Base-by-base conservation (phyloP, 805 yeast species). In the Metschnikowia henanensis region DNA sequence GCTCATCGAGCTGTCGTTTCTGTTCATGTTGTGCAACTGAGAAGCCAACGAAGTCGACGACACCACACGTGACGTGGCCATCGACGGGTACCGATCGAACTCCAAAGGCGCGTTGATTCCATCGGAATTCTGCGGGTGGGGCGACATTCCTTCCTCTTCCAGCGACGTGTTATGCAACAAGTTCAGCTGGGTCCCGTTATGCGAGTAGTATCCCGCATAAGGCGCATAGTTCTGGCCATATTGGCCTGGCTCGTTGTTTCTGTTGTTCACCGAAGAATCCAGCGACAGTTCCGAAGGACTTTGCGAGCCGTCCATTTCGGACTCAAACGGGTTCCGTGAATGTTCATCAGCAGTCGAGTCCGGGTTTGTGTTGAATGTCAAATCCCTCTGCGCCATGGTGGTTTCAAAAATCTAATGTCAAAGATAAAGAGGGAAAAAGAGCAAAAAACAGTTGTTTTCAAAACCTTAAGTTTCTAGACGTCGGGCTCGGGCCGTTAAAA, bases 61-160 rank as follows among this genome's bases (percentile, higher is more conserved):
- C 4, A 77, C 75, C 3, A 78, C 79, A 50, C 86, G 70, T 13
- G 84, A 77, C 3, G 75, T 75, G 3, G 79, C 77, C 49, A 80
- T 69, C 20, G 79, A 72, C 4, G 92, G 91, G 56, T 84, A 84
- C 53, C 90, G 70, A 60, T 83, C 88, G 54, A 69, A 83, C 43
- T 77, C 84, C 1, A 79, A 70, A 3, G 87, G 84, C 22, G 55
- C 65, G n/a, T 57, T 64, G 33, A 67, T 56, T 17, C 40, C 29
- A 42, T 47, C 39, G 41, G 30, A 33, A 39, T 28, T 32, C 6
- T 34, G 30, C 7, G 43, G 47, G 22, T 31, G 26, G 7, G 46
- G 41, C 6, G 47, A 38, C 29, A 9, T 19, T 21, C 20, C 30
- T 37, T 21, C 52, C 39, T 49, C 47, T 10, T 45, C 51, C 30